phyloP scores from a whole-genome alignment of 164 flowering plant genomes.

The Tetrastigma voinierianum region DNA sequence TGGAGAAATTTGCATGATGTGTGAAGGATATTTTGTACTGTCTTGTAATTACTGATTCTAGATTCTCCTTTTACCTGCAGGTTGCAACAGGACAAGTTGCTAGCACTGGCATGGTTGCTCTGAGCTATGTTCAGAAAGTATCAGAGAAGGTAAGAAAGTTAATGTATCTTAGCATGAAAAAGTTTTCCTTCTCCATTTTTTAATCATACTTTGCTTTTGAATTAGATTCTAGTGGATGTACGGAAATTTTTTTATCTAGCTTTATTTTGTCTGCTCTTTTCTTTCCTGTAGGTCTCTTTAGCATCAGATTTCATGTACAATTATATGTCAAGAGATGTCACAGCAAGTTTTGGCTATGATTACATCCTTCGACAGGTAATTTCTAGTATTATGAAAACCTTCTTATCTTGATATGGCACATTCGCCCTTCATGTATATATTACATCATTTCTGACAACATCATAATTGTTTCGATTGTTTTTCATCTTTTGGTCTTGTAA shows the following conservation, averaged over 20 bases:
- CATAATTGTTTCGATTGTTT: too few relatives aligned
- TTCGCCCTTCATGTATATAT: too few relatives aligned
- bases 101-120: constrained; percentile 85
- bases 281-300: constrained; percentile 64
- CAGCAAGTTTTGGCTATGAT: constrained; percentile 93
- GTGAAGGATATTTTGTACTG: too few relatives aligned
- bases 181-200: too few relatives aligned
- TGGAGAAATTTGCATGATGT: neutral
- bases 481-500: too few relatives aligned
- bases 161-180: neutral
- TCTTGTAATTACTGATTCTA: neutral
- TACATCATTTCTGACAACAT: too few relatives aligned
- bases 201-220: neutral
- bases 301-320: constrained; percentile 94
- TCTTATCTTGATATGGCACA: too few relatives aligned
- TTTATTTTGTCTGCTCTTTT: neutral
- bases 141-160: constrained; percentile 86
- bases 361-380: constrained; percentile 89
- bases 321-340: constrained; percentile 82
- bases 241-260: neutral
- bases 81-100: constrained; percentile 96
- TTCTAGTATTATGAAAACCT: neutral
- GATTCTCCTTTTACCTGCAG: constrained; percentile 29
- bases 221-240: neutral
- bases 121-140: constrained; percentile 92